Conservation (phyloP, 2,329 filamentous ascomycete genomes). For the Diaporthe destruens region DNA sequence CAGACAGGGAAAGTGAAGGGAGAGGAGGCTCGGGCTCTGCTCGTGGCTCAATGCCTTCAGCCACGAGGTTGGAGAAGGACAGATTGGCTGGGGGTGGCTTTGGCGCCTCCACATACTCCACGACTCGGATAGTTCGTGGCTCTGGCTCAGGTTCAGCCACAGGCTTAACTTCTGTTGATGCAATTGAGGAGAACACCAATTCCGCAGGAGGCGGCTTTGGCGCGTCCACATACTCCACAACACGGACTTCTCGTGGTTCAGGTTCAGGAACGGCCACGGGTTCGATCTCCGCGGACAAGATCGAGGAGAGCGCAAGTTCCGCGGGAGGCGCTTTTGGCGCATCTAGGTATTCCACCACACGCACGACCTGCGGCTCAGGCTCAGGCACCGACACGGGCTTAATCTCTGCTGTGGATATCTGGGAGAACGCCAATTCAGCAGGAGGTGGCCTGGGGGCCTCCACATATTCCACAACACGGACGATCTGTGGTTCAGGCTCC, state of each 20-base stretch:
- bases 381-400: slow-evolving; percentile 37
- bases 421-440: slow-evolving; percentile 45
- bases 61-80: slow-evolving; percentile 49
- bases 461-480: slow-evolving; percentile 42
- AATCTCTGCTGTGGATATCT: slow-evolving; percentile 42
- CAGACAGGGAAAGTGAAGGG: slow-evolving; percentile 42
- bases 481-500: slow-evolving; percentile 41
- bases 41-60: slow-evolving; percentile 54
- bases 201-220: slow-evolving; percentile 37
- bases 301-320: slow-evolving; percentile 45
- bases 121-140: slow-evolving; percentile 40
- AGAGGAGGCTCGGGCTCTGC: slow-evolving; percentile 47
- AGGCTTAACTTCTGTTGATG: slow-evolving; percentile 43
- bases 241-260: slow-evolving; percentile 38
- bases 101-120: slow-evolving; percentile 42
- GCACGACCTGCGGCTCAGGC: slow-evolving; percentile 39
- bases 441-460: slow-evolving; percentile 38
- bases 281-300: slow-evolving; percentile 43
- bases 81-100: slow-evolving; percentile 45
- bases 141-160: slow-evolving; percentile 45
- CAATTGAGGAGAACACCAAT: slow-evolving; percentile 47
- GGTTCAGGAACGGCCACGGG: slow-evolving; percentile 40
- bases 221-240: slow-evolving; percentile 42
- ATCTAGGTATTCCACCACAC: slow-evolving; percentile 43
- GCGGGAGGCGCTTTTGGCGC: slow-evolving; percentile 38